Evolutionary conservation across 2,329 filamentous ascomycete genomes (phyloP), one percentile per base, ranked within the genome.

Genomic region (Aspergillus sp.): DNA sequence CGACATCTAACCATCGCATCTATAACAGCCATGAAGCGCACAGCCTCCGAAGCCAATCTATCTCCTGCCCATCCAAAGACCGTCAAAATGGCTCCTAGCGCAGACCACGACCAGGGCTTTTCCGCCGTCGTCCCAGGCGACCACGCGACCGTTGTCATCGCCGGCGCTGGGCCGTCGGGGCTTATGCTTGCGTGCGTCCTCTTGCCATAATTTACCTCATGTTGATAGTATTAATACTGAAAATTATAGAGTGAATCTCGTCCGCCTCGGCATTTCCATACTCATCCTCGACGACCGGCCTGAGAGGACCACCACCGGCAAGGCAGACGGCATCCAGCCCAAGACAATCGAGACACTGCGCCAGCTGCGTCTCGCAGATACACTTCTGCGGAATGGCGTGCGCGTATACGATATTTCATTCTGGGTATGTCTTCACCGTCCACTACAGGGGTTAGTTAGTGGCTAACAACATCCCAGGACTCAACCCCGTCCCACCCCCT

Each of bases 301-400:
- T 34, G 83, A 89, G 65, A 85, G 85, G 66, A 92, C 89, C 1
- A 79, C 84, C 5, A 87, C 86, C 8, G 88, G 88, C 42, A 79
- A 83, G 56, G 88, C 88, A 60, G 89, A 91, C 71, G 89, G 89
- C 41, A 77, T 91, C 52, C 89, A 91, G 67, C 89, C 89, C 44
- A 91, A 91, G 74, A 89, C 88, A 1, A 89, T 92, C 65, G 89
- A 91, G 76, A 91, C 89, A 0, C 83, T 91, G 65, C 83, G 85
- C 60, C 88, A 90, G 74, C 85, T 91, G 78, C 80, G 87, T 34
- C 75, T 91, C n/a, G 86, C 85, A n/a, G 87, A 90, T 61, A 78
- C 83, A 2, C 73, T 91, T 30, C 73, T 91, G 42, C 83, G 84
- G 61, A 83, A 86, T 64, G 88, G 86, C 30, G 88, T 88, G 49